Percentiles rank a stretch among this genome's conserved stretches.
Conservation (phyloP, 2,329 filamentous ascomycete species). For the Gyromitra esculenta region DNA sequence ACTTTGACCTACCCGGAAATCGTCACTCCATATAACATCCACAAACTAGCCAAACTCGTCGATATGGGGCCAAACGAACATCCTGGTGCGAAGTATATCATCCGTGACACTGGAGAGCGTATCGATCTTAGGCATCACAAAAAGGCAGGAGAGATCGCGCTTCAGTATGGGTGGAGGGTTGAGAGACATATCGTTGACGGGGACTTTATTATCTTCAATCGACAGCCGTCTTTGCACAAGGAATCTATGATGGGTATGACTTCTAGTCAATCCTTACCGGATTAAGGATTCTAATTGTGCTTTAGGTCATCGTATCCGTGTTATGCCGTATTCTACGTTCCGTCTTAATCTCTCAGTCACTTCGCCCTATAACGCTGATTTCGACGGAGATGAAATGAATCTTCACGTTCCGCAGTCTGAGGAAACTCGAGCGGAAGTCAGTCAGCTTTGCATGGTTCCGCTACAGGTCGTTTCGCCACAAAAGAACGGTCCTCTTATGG, state of each 20-base stretch:
- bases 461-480: conserved; percentile 98
- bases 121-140: conserved; percentile 96
- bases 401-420: conserved; percentile 98
- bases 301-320: conserved; percentile 78
- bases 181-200: conserved; percentile 96
- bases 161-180: conserved; percentile 98
- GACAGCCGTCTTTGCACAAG: conserved; percentile 98
- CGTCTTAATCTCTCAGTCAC: conserved; percentile 96
- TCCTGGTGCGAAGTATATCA: conserved; percentile 95
- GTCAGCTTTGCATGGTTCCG: conserved; percentile 95
- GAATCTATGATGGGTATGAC: conserved; percentile 95
- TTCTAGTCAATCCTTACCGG: not conserved
- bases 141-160: conserved; percentile 81
- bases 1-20: conserved; percentile 96
- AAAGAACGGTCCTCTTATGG: conserved; percentile 96
- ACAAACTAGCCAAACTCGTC: conserved; percentile 86
- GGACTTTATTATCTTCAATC: conserved; percentile 99
- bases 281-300: conserved; percentile 27
- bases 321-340: conserved; percentile 99
- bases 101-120: conserved; percentile 89
- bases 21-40: conserved; percentile 97
- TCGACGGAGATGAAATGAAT: conserved; percentile 99
- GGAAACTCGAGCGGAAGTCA: conserved; percentile 93
- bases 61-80: conserved; percentile 94
- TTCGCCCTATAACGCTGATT: conserved; percentile 99